Conservation (phyloP, 208 protist genomes). For the Acanthamoeba triangularis region DNA sequence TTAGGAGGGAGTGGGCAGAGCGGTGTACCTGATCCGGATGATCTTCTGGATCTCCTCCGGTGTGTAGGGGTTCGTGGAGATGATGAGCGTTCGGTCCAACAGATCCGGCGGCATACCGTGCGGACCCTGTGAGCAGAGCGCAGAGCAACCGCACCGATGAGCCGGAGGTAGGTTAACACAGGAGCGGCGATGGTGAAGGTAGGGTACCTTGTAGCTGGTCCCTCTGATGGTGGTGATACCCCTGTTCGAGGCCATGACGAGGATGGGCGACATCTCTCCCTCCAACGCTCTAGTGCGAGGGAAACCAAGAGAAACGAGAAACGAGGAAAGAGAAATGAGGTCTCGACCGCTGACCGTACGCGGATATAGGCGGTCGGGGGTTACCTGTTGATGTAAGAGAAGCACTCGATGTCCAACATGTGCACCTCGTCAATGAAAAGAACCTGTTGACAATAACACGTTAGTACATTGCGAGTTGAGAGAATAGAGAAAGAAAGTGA, state of each 20-base stretch:
- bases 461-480: too few species aligned
- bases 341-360: neutral
- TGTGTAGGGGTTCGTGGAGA: conserved; percentile 98
- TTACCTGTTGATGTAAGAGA: conserved; percentile 99
- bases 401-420: conserved; percentile 99
- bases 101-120: conserved; percentile 99
- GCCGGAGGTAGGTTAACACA: neutral
- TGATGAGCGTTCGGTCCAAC: conserved; percentile 99
- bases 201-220: conserved; percentile 95
- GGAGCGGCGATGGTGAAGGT: too few species aligned
- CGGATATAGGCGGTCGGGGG: too few species aligned
- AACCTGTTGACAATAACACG: conserved; percentile 75
- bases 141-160: neutral
- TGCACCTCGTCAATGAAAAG: conserved; percentile 97
- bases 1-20: too few species aligned
- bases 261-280: conserved; percentile 98
- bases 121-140: conserved; percentile 86
- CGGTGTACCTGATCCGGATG: conserved; percentile 95
- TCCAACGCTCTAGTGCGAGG: conserved; percentile 96
- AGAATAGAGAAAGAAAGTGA: neutral
- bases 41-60: conserved; percentile 98
- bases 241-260: conserved; percentile 99
- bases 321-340: too few species aligned
- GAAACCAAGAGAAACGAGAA: neutral
- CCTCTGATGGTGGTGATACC: conserved; percentile 99